Evolutionary conservation across 768 basidiomycete species (phyloP).

Genomic region (Xanthoconium purpureum): DNA sequence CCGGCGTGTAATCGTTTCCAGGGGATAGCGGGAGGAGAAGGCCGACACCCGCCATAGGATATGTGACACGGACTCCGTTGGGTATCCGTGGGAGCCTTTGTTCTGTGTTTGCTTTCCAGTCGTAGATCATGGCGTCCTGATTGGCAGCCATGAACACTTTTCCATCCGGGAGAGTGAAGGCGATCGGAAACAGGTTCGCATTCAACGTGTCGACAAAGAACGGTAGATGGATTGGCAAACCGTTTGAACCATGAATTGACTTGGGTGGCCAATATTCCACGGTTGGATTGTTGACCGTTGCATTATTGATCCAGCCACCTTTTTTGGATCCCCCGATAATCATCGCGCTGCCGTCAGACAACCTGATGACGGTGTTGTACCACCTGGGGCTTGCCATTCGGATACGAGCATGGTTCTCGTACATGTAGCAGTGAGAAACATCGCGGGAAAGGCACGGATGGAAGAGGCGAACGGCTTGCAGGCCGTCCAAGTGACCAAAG

Average conservation of each 20-base stretch:
- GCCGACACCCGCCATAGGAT: slow-evolving; percentile 77
- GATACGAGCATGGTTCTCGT: slow-evolving; percentile 60
- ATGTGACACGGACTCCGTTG: slow-evolving; percentile 76
- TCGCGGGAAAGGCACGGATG: slow-evolving; percentile 56
- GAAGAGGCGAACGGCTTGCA: slow-evolving; percentile 71
- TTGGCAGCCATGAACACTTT: slow-evolving; percentile 76
- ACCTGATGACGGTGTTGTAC: slow-evolving; percentile 72
- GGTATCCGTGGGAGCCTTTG: slow-evolving; percentile 63
- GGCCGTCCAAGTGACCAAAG: slow-evolving; percentile 72
- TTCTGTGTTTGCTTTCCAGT: slow-evolving; percentile 66
- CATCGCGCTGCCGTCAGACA: slow-evolving; percentile 78
- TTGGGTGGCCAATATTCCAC: slow-evolving; percentile 84
- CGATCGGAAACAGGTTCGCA: slow-evolving; percentile 81
- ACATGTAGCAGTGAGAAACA: slow-evolving; percentile 53
- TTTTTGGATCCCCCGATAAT: slow-evolving; percentile 79
- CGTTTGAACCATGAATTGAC: slow-evolving; percentile 60
- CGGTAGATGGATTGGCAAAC: slow-evolving; percentile 58
- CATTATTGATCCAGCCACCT: slow-evolving; percentile 86
- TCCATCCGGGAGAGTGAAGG: slow-evolving; percentile 68
- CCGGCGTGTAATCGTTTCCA: slow-evolving; percentile 56
- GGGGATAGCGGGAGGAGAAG: slow-evolving; percentile 70
- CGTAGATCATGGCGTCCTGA: slow-evolving; percentile 74
- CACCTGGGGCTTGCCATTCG: slow-evolving; percentile 78
- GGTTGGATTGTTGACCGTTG: slow-evolving; percentile 76
- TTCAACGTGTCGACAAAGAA: slow-evolving; percentile 72